Percentiles rank a stretch among this genome's conserved stretches.
Evolutionary conservation across 2,329 filamentous ascomycete species (phyloP).

Genomic region (Colletotrichum lentis): DNA sequence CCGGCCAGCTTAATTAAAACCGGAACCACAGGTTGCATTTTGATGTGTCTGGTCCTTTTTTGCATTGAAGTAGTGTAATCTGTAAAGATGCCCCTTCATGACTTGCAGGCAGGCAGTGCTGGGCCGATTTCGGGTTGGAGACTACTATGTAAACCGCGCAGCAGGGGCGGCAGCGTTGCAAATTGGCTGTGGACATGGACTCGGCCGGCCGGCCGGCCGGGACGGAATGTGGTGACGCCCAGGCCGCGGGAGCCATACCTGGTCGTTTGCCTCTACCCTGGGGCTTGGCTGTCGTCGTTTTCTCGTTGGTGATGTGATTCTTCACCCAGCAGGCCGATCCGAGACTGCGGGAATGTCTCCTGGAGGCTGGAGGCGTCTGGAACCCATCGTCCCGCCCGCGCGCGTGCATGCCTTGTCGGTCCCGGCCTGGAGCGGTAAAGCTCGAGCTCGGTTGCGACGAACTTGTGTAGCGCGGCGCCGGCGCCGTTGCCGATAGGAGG

Average conservation of each 20-base stretch:
- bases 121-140: slow-evolving; percentile 19
- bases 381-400: not conserved
- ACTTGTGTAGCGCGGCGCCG: slow-evolving; percentile 27
- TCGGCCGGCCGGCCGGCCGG: slow-evolving; percentile 18
- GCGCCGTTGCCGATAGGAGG: slow-evolving; percentile 28
- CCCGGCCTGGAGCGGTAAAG: slow-evolving; percentile 5
- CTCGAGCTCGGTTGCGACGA: slow-evolving; percentile 18
- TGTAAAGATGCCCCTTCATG: slow-evolving; percentile 3
- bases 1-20: slow-evolving; percentile 12
- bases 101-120: slow-evolving; percentile 26
- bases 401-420: not conserved
- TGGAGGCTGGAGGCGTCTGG: slow-evolving; percentile 21
- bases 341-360: not conserved
- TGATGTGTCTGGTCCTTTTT: not conserved
- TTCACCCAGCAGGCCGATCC: not conserved
- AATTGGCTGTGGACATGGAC: slow-evolving; percentile 17
- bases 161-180: slow-evolving; percentile 11
- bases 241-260: slow-evolving; percentile 7
- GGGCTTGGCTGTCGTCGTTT: slow-evolving; percentile 26
- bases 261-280: not conserved
- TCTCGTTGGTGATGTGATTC: not conserved
- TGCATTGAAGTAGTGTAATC: no score
- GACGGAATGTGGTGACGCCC: slow-evolving; percentile 18
- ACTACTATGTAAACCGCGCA: slow-evolving; percentile 11
- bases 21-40: slow-evolving; percentile 11